Evolutionary conservation across 2,329 filamentous ascomycete species (phyloP), one percentile per base, ranked within the genome.

Genomic region (Sarocladium strictum): DNA sequence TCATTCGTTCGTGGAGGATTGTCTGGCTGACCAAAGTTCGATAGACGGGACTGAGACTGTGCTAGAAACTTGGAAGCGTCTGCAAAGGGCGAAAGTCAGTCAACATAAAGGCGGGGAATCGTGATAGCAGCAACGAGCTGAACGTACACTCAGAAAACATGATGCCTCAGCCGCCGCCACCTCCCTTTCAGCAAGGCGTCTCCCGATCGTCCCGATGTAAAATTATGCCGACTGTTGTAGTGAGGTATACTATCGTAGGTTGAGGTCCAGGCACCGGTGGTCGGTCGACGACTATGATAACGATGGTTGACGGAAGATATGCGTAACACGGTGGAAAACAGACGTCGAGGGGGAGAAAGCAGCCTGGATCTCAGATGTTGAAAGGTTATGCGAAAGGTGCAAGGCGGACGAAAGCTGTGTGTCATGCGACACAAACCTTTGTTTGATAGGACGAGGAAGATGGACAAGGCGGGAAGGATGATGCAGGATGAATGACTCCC

Each of bases 41-140:
- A 90, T 64, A 97, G 78, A 59, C 90, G 87, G 58, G 92, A 96
- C 77, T 96, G 92, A 61, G 92, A 97, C 81, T 97, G 94, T 58
- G 92, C 90, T 64, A 99, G 84, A 70, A 99, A 99, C 63, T 87
- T 87, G 62, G 93, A 97, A 65, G 94, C 94, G 86, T 97, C 94
- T 97, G 66, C 53, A 45, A 49, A 9, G 58, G 6, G 3, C 26
- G 9, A 40, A 15, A 29, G 50, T 53, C 50, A 53, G 50, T 40
- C 33, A 27, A 38, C 3, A 17, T 43, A 11, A 40, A 38, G 23
- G 21, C 14, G 47, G 27, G 47, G 26, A 35, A 35, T 15, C 32
- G n/a, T 53, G 32, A 40, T 26, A 49, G 14, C n/a, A 32, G 27
- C 9, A 26, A 21, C 17, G n/a, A 15, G 29, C 40, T 17, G 12